phyloP scores from a whole-genome alignment of 495 filamentous ascomycete species.

The Trichocladium antarcticum region DNA sequence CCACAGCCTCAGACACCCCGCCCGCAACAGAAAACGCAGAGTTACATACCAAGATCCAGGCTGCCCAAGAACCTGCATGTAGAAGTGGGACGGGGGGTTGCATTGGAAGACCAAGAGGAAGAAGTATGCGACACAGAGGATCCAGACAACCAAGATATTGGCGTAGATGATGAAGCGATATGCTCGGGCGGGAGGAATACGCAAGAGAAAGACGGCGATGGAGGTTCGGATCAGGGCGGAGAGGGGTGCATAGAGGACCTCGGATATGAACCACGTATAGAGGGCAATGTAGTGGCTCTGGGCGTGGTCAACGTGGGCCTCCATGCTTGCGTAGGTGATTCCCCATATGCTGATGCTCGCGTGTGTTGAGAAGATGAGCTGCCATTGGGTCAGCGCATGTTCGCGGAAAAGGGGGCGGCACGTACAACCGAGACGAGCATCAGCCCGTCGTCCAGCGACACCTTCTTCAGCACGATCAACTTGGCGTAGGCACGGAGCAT shows the following conservation, averaged over 20 bases:
- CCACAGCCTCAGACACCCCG: too few relatives aligned
- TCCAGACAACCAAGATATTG: constrained; percentile 15
- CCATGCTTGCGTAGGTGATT: constrained; percentile 6
- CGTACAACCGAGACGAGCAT: constrained; percentile 23
- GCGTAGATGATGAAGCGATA: constrained; percentile 31
- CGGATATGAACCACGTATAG: constrained; percentile 24
- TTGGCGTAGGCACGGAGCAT: constrained; percentile 18
- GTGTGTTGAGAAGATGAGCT: constrained; percentile 16
- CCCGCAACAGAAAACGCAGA: too few relatives aligned
- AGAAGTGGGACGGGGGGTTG: constrained; percentile 29
- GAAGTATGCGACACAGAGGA: constrained; percentile 26
- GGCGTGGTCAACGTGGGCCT: neutral
- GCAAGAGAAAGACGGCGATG: constrained; percentile 33
- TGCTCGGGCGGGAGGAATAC: constrained; percentile 21
- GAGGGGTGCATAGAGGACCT: constrained; percentile 26
- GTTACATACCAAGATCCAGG: constrained; percentile 23
- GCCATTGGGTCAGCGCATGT: neutral
- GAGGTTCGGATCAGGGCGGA: constrained; percentile 31
- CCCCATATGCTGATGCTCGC: constrained; percentile 14
- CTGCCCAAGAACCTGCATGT: constrained; percentile 19
- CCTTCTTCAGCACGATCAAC: constrained; percentile 13
- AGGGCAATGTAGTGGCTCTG: constrained; percentile 12
- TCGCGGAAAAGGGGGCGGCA: neutral
- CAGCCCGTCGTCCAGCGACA: constrained; percentile 20
- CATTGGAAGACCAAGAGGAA: constrained; percentile 34